Base-by-base conservation (phyloP, 164 flowering plant genomes). In the grape (Vitis vinifera) region DNA sequence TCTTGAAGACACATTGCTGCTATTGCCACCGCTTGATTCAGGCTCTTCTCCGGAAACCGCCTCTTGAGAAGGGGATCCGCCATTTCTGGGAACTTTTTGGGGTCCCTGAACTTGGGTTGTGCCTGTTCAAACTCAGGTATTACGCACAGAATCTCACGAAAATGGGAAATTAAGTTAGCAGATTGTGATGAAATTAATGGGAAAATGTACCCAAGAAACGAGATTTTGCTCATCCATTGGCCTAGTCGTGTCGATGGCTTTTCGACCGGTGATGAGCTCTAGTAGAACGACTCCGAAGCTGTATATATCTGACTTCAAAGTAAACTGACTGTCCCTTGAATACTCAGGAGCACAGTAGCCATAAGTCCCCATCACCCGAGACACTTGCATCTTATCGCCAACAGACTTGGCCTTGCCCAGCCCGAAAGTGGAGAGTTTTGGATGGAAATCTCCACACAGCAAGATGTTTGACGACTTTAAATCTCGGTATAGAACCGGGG, bases 1-100 rank as follows among this genome's bases (percentile, higher is more conserved):
- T 86, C 91, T 71, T 87, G 91, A 17, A 87, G 82, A 50, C 91
- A 89, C 89, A 89, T 89, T 50, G 93, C 86, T 13, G 89, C 91
- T 44, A 86, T 79, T 6, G 88, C 91, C 44, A 87, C 87, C 0
- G 86, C 91, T 75, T 89, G 91, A 68, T 87, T 85, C 68, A 89
- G 77, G 15, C 79, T 81, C 56, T 67, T 85, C 48, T 74, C 78
- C 1, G 89, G 87, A 66, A 82, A 85, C 11, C 80, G 62, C 27
- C 75, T 80, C 10, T 80, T 23, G 60, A 89, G 87, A 52, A 76
- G 77, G 12, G 91, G 89, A 75, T 89, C 93, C 2, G 86, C 89
- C 80, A 89, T 66, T 8, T 82, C 84, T 16, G 87, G 80, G 65
- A 77, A 87, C 77, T 70, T 76, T 27, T 68, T 84, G 10, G 84